Percentiles rank a stretch among this genome's conserved stretches.
phyloP scores from a whole-genome alignment of 495 filamentous ascomycete species.

The Aspergillus panamensis region DNA sequence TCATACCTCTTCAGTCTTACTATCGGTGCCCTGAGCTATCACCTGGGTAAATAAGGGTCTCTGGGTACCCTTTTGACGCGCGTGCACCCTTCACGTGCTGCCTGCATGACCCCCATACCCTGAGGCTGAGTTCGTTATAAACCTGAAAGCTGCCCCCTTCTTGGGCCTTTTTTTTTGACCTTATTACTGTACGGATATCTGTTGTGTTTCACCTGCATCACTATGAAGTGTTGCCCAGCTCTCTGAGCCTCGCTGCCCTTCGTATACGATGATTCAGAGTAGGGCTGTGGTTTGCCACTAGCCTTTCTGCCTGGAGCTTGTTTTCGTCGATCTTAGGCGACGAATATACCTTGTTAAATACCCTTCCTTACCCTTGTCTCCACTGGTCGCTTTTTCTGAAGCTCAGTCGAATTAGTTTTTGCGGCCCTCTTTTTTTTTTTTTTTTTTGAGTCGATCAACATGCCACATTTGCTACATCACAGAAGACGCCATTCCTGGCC shows the following conservation, averaged over 20 bases:
- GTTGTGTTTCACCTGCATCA: slow-evolving; percentile 2
- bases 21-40: slow-evolving; percentile 6
- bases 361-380: neutral
- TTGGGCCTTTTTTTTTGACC: neutral
- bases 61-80: slow-evolving; percentile 10
- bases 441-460: slow-evolving; percentile 15
- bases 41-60: slow-evolving; percentile 2
- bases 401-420: neutral
- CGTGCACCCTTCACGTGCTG: slow-evolving; percentile 26
- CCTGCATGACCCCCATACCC: slow-evolving; percentile 12
- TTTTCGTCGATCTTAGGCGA: neutral
- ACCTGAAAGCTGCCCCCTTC: neutral
- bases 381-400: neutral
- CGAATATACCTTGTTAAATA: slow-evolving; percentile 1
- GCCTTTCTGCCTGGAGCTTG: slow-evolving; percentile 6
- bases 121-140: slow-evolving; percentile 20
- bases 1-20: neutral
- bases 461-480: slow-evolving; percentile 34
- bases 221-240: neutral
- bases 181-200: slow-evolving; percentile 2
- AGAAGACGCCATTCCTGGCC: slow-evolving; percentile 42
- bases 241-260: slow-evolving; percentile 6
- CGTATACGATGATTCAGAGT: slow-evolving; percentile 11
- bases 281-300: neutral
- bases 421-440: neutral